These are phyloP conservation scores for Apiospora malaysiana DNA, from an alignment of 2,329 filamentous ascomycete genomes.

Conservation along the genomic window DNA sequence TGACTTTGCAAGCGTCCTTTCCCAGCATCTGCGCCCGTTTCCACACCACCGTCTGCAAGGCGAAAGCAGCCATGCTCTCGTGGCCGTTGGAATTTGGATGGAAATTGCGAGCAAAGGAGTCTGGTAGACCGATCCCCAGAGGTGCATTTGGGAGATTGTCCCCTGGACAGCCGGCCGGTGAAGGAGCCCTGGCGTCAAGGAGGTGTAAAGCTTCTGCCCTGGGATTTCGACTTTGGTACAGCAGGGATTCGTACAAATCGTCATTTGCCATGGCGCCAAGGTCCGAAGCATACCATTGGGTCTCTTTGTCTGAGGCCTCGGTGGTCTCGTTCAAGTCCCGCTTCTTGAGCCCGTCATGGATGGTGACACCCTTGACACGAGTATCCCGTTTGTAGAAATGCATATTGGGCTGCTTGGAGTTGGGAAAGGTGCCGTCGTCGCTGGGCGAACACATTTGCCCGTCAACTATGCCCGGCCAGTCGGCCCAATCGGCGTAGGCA, in stretches of 20 bases:
- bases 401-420: slow-evolving; percentile 37
- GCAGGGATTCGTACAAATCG: slow-evolving; percentile 32
- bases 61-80: slow-evolving; percentile 37
- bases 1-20: slow-evolving; percentile 25
- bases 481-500: slow-evolving; percentile 39
- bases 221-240: slow-evolving; percentile 34
- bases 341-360: not conserved
- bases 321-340: not conserved
- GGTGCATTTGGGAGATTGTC: slow-evolving; percentile 30
- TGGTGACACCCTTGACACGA: slow-evolving; percentile 17
- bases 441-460: slow-evolving; percentile 40
- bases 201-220: slow-evolving; percentile 31
- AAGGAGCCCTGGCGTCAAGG: slow-evolving; percentile 34
- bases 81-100: slow-evolving; percentile 41
- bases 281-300: slow-evolving; percentile 6
- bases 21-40: slow-evolving; percentile 32
- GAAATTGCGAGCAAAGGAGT: slow-evolving; percentile 39
- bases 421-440: slow-evolving; percentile 35
- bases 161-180: slow-evolving; percentile 36
- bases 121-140: slow-evolving; percentile 34
- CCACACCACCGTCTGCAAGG: slow-evolving; percentile 31
- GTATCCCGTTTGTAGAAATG: slow-evolving; percentile 42
- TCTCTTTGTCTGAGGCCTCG: slow-evolving; percentile 2
- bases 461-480: slow-evolving; percentile 33
- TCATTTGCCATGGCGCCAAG: slow-evolving; percentile 23